phyloP scores from a whole-genome alignment of 2,329 filamentous ascomycete genomes.

The Penicillium italicum region DNA sequence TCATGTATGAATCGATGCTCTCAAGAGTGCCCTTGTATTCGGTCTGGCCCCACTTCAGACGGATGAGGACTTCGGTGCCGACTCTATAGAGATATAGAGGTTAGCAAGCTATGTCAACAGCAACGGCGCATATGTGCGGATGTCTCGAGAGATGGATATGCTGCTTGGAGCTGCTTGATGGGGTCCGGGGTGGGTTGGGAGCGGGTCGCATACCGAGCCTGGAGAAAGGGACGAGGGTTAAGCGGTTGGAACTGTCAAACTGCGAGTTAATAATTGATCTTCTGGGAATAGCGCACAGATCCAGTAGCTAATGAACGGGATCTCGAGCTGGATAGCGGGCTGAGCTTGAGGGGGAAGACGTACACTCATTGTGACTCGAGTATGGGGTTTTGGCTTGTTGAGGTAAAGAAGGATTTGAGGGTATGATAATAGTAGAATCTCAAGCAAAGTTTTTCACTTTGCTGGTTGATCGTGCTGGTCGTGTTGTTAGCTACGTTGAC shows the following conservation, averaged over 20 bases:
- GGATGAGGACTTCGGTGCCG: slow-evolving; percentile 84
- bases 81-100: slow-evolving; percentile 53
- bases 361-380: slow-evolving; percentile 33
- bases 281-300: not conserved
- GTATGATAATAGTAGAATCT: not conserved
- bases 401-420: not conserved
- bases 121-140: not conserved
- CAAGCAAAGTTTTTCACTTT: slow-evolving; percentile 1
- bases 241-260: slow-evolving; percentile 74
- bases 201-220: slow-evolving; percentile 67
- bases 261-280: slow-evolving; percentile 6
- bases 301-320: not conserved
- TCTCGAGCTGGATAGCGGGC: slow-evolving; percentile 9
- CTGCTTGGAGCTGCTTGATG: not conserved
- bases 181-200: not conserved
- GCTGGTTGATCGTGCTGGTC: slow-evolving; percentile 12
- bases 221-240: slow-evolving; percentile 95
- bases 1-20: slow-evolving; percentile 98
- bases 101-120: not conserved
- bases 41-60: slow-evolving; percentile 95
- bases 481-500: slow-evolving; percentile 11
- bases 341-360: slow-evolving; percentile 12
- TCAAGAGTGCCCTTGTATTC: slow-evolving; percentile 95
- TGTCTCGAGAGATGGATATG: not conserved
- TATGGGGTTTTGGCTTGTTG: not conserved